Evolutionary conservation across 108 stramenopile genomes (phyloP), one percentile per base, ranked within the genome.

Genomic region (Cyclotella cryptica): DNA sequence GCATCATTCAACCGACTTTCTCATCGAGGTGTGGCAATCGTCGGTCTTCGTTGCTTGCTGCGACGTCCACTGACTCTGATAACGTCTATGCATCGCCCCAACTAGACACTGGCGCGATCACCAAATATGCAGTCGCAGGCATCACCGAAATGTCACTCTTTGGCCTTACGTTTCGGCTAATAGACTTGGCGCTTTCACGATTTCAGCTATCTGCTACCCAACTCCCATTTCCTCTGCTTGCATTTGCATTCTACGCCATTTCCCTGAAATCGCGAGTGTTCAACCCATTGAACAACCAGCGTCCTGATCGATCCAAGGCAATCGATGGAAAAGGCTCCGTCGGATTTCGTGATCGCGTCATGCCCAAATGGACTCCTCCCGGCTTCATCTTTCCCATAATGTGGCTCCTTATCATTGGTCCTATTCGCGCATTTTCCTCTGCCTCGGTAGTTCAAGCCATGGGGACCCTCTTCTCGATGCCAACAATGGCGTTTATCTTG

Each of bases 381-480:
- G 95, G 95, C 24, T 73, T 94, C 18, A 82, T 90, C 54, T 98
- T 98, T 85, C 97, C 97, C 29, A 88, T 98, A 61, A 94, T 98
- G 80, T 98, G 97, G 97, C 43, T 92, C 0, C 67, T 96, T 26
- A 85, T 95, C 58, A 95, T 98, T 62, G 94, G 92, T 39, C 88
- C 95, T 0, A 83, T 96, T n/a, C 90, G 96, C 15, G 92, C 93
- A 1, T 80, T 78, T 43, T 83, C 93, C 5, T 83, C 96, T 6
- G 62, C 90, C 2, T 62, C 94, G 71, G 63, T 96, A 15, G 88
- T 91, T 39, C 44, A 85, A 10, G 41, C 79, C 7, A 86, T 72
- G 22, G 70, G 70, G 21, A 63, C 73, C 4, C 86, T 87, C 49
- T 63, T 81, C 13, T 63, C 62, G 13, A 47, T 80, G 9, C 73